These are phyloP conservation scores for Crithidia mellificae DNA, from an alignment of 208 protist genomes.

Conservation along the genomic window DNA sequence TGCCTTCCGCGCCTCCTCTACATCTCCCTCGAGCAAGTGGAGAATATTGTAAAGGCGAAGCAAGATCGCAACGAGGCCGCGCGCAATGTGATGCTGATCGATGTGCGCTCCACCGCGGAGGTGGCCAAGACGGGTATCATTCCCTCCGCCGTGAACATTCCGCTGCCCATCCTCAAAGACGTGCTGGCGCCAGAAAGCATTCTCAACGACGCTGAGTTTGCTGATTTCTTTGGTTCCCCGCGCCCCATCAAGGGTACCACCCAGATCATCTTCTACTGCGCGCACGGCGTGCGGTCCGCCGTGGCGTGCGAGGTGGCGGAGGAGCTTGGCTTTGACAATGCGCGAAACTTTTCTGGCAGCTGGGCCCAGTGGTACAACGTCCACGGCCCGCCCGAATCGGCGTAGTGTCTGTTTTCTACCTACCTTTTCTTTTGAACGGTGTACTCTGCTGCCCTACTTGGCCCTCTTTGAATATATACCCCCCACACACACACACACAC, in stretches of 20 bases:
- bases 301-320: conserved; percentile 67
- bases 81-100: conserved; percentile 51
- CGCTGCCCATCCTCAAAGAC: conserved; percentile 53
- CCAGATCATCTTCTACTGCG: conserved; percentile 79
- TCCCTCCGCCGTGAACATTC: conserved; percentile 70
- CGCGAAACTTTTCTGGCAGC: conserved; percentile 60
- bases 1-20: conserved; percentile 16
- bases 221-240: conserved; percentile 39
- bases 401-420: not conserved
- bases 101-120: conserved; percentile 78
- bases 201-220: conserved; percentile 59
- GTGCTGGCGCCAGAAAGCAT: conserved; percentile 39
- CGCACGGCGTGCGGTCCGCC: conserved; percentile 66
- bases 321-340: conserved; percentile 53
- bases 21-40: conserved; percentile 61
- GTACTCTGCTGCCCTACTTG: no score
- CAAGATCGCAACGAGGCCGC: conserved; percentile 21
- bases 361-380: conserved; percentile 63
- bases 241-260: conserved; percentile 43
- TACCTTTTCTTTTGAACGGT: no score
- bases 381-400: conserved; percentile 7
- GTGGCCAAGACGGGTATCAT: conserved; percentile 69
- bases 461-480: no score
- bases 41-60: conserved; percentile 63
- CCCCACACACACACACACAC: no score